These are phyloP conservation scores for Trametes polyzona DNA, from an alignment of 1,284 basidiomycete genomes.

Conservation along the genomic window DNA sequence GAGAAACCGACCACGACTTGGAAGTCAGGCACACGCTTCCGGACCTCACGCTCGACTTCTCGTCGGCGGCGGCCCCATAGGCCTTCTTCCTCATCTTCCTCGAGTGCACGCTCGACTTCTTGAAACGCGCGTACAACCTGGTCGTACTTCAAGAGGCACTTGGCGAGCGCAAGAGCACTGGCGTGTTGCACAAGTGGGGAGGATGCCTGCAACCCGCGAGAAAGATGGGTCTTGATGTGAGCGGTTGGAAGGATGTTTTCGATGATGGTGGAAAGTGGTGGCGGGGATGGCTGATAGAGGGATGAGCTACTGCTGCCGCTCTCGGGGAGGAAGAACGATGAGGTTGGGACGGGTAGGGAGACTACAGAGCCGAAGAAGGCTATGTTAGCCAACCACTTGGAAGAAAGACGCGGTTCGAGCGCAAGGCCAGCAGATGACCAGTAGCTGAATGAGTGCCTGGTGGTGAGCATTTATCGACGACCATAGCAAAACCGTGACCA, in stretches of 20 bases:
- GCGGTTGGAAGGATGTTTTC: conserved; percentile 80
- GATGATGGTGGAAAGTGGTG: conserved; percentile 68
- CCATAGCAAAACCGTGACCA: conserved; percentile 19
- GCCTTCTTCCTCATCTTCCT: conserved; percentile 64
- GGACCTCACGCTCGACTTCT: conserved; percentile 78
- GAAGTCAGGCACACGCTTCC: conserved; percentile 81
- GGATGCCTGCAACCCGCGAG: conserved; percentile 77
- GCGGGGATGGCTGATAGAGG: conserved; percentile 69
- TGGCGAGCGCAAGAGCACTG: conserved; percentile 73
- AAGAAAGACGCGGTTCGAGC: conserved; percentile 85
- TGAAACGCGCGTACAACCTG: conserved; percentile 56
- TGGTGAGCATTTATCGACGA: background rate
- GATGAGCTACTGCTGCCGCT: conserved; percentile 32
- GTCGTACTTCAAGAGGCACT: conserved; percentile 73
- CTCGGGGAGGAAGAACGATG: conserved; percentile 59
- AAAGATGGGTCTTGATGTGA: conserved; percentile 70
- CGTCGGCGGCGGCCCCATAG: conserved; percentile 66
- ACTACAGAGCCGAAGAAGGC: conserved; percentile 81
- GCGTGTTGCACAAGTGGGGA: conserved; percentile 82
- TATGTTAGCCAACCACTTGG: conserved; percentile 89
- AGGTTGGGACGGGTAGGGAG: conserved; percentile 71
- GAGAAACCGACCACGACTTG: conserved; percentile 82
- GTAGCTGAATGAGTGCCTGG: conserved; percentile 53
- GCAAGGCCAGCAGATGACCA: conserved; percentile 78
- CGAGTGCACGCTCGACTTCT: conserved; percentile 56